phyloP scores from a whole-genome alignment of 106 monocot genomes.

The Dendrobium huoshanense region DNA sequence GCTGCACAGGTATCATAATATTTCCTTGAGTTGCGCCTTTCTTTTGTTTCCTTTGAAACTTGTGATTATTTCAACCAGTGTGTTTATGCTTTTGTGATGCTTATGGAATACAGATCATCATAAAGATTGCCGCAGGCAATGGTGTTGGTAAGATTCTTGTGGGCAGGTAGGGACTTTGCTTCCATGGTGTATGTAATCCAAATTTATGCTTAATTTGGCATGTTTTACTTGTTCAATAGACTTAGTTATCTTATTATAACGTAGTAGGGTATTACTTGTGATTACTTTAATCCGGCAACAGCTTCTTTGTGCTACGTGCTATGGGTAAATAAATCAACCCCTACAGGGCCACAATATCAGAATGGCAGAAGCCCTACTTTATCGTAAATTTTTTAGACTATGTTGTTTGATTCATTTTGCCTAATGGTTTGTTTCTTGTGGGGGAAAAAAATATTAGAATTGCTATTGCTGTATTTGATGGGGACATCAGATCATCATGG shows the following conservation, averaged over 20 bases:
- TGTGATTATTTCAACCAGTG: neutral
- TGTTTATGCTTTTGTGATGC: constrained; percentile 5
- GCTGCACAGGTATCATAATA: constrained; percentile 64
- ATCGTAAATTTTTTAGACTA: neutral
- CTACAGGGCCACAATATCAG: neutral
- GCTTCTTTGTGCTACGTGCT: neutral
- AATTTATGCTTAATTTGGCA: neutral
- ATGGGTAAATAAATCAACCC: neutral
- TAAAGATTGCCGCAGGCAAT: constrained; percentile 96
- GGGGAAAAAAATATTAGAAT: neutral
- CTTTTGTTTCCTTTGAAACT: neutral
- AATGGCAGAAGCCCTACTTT: neutral
- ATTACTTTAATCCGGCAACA: neutral
- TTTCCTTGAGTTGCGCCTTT: neutral
- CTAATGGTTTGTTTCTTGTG: neutral
- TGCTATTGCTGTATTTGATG: neutral
- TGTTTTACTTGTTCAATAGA: neutral
- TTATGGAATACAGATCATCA: constrained; percentile 59
- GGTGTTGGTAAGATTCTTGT: constrained; percentile 90
- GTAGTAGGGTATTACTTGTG: neutral
- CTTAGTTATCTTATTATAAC: neutral
- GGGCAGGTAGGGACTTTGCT: constrained; percentile 50
- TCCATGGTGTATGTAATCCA: neutral
- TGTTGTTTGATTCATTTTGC: neutral
- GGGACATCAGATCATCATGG: no score